phyloP scores from a whole-genome alignment of 2,329 filamentous ascomycete species.

The Coleophoma crateriformis region DNA sequence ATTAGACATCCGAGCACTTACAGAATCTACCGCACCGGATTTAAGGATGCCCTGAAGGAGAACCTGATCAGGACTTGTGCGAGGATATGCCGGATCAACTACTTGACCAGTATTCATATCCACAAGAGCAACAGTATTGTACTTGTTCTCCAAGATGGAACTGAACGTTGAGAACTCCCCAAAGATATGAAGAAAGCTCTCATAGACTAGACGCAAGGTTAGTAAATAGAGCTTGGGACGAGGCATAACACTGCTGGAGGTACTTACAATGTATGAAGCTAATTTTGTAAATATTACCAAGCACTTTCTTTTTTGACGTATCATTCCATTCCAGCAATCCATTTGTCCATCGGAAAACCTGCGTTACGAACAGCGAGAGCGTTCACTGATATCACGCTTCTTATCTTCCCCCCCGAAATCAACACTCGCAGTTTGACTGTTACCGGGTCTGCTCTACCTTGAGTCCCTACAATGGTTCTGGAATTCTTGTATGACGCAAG shows the following conservation, averaged over 20 bases:
- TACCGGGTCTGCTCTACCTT: constrained; percentile 32
- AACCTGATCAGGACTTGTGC: constrained; percentile 27
- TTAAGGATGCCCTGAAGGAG: constrained; percentile 26
- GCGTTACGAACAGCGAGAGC: constrained; percentile 1
- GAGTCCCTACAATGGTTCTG: constrained; percentile 39
- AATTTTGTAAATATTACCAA: constrained; percentile 19
- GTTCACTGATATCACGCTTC: constrained; percentile 25
- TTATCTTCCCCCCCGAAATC: constrained; percentile 34
- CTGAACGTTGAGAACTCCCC: constrained; percentile 23
- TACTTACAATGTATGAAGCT: constrained; percentile 25
- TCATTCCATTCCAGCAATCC: constrained; percentile 15
- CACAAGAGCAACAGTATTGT: constrained; percentile 13
- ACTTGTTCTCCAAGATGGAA: constrained; percentile 19
- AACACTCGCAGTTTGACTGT: constrained; percentile 35
- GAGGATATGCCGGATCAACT: constrained; percentile 17
- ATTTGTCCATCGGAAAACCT: constrained; percentile 4
- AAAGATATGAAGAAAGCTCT: constrained; percentile 23
- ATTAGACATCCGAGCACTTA: constrained; percentile 19
- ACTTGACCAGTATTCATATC: constrained; percentile 14
- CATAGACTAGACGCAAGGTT: constrained; percentile 19
- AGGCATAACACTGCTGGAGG: no score
- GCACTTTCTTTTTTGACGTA: constrained; percentile 18
- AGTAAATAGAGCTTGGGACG: neutral
- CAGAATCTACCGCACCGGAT: constrained; percentile 21
- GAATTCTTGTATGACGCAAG: constrained; percentile 33